Evolutionary conservation across 1,139 yeast genomes (phyloP).

Genomic region (Hansenula sp.): DNA sequence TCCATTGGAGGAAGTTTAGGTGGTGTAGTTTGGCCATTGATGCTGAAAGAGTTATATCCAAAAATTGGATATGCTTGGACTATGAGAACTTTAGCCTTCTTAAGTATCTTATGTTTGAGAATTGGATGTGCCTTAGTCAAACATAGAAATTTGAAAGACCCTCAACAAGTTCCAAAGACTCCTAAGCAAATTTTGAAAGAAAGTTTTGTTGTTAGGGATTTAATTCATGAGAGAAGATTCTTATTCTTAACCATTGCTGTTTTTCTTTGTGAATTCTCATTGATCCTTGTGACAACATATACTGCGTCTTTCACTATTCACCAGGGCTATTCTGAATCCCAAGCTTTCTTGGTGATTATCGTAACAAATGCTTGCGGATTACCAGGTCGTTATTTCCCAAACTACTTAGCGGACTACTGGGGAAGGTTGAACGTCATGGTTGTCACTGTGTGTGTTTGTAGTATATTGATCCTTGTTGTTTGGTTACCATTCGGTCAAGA

Average conservation of each 20-base stretch:
- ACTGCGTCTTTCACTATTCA: conserved; percentile 47
- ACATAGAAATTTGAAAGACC: conserved; percentile 32
- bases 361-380: conserved; percentile 43
- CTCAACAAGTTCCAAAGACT: conserved; percentile 1
- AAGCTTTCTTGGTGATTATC: conserved; percentile 34
- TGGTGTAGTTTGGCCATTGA: conserved; percentile 54
- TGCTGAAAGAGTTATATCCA: conserved; percentile 44
- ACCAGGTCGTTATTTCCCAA: conserved; percentile 53
- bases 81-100: conserved; percentile 50
- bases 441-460: conserved; percentile 33
- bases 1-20: conserved; percentile 64
- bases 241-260: conserved; percentile 39
- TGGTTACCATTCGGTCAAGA: conserved; percentile 53
- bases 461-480: conserved; percentile 24
- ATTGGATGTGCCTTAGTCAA: conserved; percentile 38
- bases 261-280: conserved; percentile 43
- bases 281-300: conserved; percentile 48
- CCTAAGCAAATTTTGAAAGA: conserved; percentile 22
- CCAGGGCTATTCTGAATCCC: conserved; percentile 35
- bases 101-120: conserved; percentile 36
- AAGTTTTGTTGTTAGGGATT: conserved; percentile 31
- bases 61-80: conserved; percentile 61
- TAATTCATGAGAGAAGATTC: conserved; percentile 34
- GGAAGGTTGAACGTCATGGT: conserved; percentile 52
- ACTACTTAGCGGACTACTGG: conserved; percentile 17